Base-by-base conservation (phyloP, 108 stramenopile genomes). In the Nitzschia palea region DNA sequence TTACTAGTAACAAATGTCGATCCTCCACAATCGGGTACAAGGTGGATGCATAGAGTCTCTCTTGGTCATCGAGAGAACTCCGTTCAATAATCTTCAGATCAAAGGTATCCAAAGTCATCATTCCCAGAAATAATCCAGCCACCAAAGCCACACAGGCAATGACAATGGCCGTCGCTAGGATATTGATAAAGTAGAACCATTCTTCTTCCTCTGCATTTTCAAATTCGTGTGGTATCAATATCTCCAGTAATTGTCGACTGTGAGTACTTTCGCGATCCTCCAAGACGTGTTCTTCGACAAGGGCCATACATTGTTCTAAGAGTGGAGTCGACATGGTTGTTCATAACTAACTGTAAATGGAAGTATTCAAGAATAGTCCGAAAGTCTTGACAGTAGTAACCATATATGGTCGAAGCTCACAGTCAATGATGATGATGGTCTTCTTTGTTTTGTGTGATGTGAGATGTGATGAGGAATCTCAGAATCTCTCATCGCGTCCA, bases 1-100 rank as follows among this genome's bases (percentile, higher is more conserved):
- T 95, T 20, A 94, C 91, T 5, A 97, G 82, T 3, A 95, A 74
- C 23, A 83, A 84, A 76, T 97, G 96, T 30, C 91, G 93, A 42
- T 83, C 68, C 45, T 74, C 34, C 3, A 85, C 67, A 45, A 88
- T 26, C 9, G 86, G 84, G 25, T 73, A 56, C 15, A 85, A 33
- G 0, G 62, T 17, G 18, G 73, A 50, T 0, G 86, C 83, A 15
- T 77, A 59, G 23, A 42, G 43, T 40, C 52, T 26, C 61, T 85
- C 82, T 18, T 70, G 64, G 20, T 67, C 71, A 44, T 73, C 76
- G n/a, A 78, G 54, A 4, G 81, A 71, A 0, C 73, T 71, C 10
- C 68, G 65, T 44, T 68, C 61, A 59, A 77, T 82, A 20, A 87
- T 80, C 32, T 51, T 51, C 47, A 93, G 61, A 61, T 95, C 86